These are phyloP conservation scores for Fusarium sp. DNA, from an alignment of 2,329 filamentous ascomycete species.

Conservation along the genomic window DNA sequence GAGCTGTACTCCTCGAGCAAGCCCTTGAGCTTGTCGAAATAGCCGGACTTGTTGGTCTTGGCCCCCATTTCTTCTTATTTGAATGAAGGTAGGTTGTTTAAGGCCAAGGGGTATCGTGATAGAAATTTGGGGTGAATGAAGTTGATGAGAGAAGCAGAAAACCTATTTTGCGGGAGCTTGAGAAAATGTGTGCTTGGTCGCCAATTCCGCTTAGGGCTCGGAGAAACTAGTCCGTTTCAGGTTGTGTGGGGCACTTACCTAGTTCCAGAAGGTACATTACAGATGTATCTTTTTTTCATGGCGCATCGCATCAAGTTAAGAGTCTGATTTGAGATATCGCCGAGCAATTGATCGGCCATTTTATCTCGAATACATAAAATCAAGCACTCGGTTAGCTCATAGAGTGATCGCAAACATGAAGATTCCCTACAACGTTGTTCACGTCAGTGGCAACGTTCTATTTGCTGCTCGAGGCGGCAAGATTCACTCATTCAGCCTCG, in stretches of 20 bases:
- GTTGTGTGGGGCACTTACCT: conserved; percentile 18
- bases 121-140: conserved; percentile 47
- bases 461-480: conserved; percentile 81
- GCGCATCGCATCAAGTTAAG: conserved; percentile 29
- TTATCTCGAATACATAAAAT: conserved; percentile 4
- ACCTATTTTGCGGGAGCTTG: conserved; percentile 25
- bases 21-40: conserved; percentile 99
- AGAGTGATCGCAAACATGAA: conserved; percentile 54
- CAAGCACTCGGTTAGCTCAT: background rate
- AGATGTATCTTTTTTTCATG: conserved; percentile 55
- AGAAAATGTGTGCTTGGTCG: conserved; percentile 51
- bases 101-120: conserved; percentile 73
- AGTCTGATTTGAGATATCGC: conserved; percentile 35
- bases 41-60: conserved; percentile 95
- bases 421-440: conserved; percentile 77
- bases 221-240: conserved; percentile 48
- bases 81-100: conserved; percentile 98
- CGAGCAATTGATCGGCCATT: conserved; percentile 22
- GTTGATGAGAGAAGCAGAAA: conserved; percentile 27
- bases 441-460: conserved; percentile 70
- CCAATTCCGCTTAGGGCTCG: conserved; percentile 57
- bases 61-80: conserved; percentile 98
- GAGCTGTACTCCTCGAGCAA: conserved; percentile 97
- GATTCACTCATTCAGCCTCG: conserved; percentile 76
- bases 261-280: conserved; percentile 48